Evolutionary conservation across 768 basidiomycete species (phyloP).

Genomic region (Pleurotus platypus): DNA sequence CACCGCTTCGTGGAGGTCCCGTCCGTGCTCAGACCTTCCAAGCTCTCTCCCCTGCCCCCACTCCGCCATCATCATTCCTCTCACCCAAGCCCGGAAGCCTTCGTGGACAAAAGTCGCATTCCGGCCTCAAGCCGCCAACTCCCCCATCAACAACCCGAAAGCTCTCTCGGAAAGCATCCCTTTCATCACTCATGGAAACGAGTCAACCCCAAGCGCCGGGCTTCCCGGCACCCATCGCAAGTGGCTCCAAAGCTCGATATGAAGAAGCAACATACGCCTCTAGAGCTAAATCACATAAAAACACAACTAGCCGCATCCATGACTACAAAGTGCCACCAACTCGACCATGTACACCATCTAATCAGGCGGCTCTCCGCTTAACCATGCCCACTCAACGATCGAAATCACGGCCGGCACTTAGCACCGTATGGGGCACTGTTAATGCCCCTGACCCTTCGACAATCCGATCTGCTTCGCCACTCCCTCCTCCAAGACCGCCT

Average conservation of each 20-base stretch:
- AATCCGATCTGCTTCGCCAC: conserved; percentile 54
- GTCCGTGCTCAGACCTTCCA: conserved; percentile 61
- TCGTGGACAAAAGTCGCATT: conserved; percentile 81
- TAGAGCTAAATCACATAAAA: conserved; percentile 67
- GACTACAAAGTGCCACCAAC: conserved; percentile 75
- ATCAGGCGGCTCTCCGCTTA: conserved; percentile 71
- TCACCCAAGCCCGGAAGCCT: conserved; percentile 70
- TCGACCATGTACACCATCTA: conserved; percentile 76
- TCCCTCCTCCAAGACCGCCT: conserved; percentile 51
- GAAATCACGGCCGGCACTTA: conserved; percentile 71
- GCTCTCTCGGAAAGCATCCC: conserved; percentile 72
- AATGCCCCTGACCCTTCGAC: conserved; percentile 29
- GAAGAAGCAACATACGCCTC: conserved; percentile 81
- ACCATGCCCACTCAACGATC: conserved; percentile 85
- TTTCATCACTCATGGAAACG: conserved; percentile 70
- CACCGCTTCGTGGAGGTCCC: conserved; percentile 44
- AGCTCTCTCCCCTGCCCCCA: conserved; percentile 46
- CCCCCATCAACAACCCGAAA: conserved; percentile 62
- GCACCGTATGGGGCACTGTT: conserved; percentile 64
- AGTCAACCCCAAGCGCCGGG: conserved; percentile 54
- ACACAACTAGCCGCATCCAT: conserved; percentile 55
- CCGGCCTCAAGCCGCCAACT: conserved; percentile 73
- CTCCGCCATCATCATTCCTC: conserved; percentile 54
- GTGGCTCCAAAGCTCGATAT: conserved; percentile 52
- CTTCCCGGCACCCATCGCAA: conserved; percentile 40